Evolutionary conservation across 805 yeast species (phyloP), one percentile per base, ranked within the genome.

Genomic region (Cyberlindnera xishuangbannaensis): DNA sequence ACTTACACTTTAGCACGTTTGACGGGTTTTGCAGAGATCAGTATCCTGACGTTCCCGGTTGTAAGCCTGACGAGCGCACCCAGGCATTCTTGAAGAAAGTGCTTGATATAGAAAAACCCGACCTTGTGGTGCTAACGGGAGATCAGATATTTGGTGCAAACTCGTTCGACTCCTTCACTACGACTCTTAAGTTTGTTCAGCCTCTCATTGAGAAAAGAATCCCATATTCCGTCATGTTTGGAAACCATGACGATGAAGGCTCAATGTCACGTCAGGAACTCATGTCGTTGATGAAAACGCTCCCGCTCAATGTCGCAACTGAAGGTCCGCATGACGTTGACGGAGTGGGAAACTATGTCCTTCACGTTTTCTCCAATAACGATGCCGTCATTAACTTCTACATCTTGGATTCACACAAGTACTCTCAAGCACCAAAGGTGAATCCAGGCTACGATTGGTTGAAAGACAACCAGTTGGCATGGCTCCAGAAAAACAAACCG

Each of bases 161-260:
- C 28, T 68, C 84, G 0, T 86, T 84, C 7, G 97, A 90, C 52
- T 69, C 96, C 0, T 80, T 79, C 45, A 78, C 95, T 0, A 76
- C 96, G 0, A 47, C 86, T n/a, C 67, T 81, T 39, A 90, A 92
- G 53, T 85, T 80, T 0, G 65, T 82, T 8, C 63, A 69, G 9
- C 94, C 95, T 0, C 73, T 85, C 18, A 69, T 88, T 16, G 48
- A 61, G 12, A 62, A 83, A 29, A 58, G 68, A 31, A 81, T 88
- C 7, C 97, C 97, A 4, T 92, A 73, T 65, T 90, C 96, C 0
- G 67, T 83, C 44, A 76, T 79, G 7, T 69, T 90, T 64, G 98
- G 98, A 1, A 92, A 92, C 55, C 98, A 92, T 55, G 98, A 92
- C 55, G 92, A 82, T 50, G 95, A 88, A 59, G 90, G 95, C 1